Percentiles rank a stretch among this genome's conserved stretches.
Conservation (phyloP, 768 basidiomycete genomes). For the Butyriboletus loyo region DNA sequence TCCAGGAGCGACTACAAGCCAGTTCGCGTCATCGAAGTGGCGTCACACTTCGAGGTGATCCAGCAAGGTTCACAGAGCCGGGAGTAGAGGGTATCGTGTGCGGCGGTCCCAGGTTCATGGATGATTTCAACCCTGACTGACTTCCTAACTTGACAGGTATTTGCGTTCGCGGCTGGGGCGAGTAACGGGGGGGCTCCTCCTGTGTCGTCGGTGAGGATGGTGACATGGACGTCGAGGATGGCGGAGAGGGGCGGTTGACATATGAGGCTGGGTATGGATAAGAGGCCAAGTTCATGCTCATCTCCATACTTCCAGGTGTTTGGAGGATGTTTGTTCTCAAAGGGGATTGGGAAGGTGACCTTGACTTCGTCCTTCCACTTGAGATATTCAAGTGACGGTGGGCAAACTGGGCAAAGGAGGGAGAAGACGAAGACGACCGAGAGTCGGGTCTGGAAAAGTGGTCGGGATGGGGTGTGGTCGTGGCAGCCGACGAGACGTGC, state of each 20-base stretch:
- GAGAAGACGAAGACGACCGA: constrained; percentile 5
- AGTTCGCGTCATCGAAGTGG: constrained; percentile 22
- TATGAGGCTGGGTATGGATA: constrained; percentile 33
- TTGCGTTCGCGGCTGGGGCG: constrained; percentile 14
- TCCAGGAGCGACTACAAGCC: not conserved
- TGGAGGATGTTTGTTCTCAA: constrained; percentile 20
- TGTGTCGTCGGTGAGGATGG: constrained; percentile 38
- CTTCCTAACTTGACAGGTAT: constrained; percentile 16
- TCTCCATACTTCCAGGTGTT: constrained; percentile 13
- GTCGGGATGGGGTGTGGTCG: constrained; percentile 37
- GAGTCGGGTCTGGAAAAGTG: constrained; percentile 15
- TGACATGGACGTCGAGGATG: constrained; percentile 55
- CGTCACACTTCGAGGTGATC: constrained; percentile 21
- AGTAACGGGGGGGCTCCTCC: constrained; percentile 18
- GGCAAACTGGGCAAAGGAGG: constrained; percentile 21
- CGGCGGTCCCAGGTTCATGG: constrained; percentile 10
- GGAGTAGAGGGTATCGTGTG: constrained; percentile 12
- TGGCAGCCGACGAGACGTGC: constrained; percentile 50
- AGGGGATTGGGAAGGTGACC: constrained; percentile 32
- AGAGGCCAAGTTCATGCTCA: constrained; percentile 7
- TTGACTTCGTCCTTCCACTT: constrained; percentile 27
- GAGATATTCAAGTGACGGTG: constrained; percentile 24
- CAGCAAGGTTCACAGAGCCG: constrained; percentile 16
- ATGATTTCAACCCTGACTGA: constrained; percentile 14
- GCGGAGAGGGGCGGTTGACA: constrained; percentile 52